Conservation (phyloP, 2,329 filamentous ascomycete species). For the Penicillium glabrum region DNA sequence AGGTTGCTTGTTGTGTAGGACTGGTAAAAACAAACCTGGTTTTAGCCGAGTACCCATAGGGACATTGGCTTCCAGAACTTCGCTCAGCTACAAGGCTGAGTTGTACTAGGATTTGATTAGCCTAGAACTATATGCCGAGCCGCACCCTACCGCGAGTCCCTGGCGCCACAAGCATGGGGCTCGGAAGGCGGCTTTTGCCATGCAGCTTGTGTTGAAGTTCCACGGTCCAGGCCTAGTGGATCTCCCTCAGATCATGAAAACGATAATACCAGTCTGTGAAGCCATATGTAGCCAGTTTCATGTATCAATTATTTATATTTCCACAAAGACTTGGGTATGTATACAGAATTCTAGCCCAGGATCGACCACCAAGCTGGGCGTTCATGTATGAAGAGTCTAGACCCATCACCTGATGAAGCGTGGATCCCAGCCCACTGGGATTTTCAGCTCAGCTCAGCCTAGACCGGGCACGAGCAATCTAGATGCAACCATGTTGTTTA, state of each 20-base stretch:
- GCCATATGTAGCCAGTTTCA: neutral
- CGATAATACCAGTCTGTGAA: neutral
- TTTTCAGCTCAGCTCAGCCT: neutral
- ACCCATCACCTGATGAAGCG: constrained; percentile 4
- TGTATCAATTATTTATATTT: neutral
- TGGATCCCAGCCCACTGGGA: neutral
- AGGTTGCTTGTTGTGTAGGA: neutral
- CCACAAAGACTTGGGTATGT: constrained; percentile 5
- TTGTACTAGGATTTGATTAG: neutral
- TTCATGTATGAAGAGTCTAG: neutral
- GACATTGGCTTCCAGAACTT: neutral
- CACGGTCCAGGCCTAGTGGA: neutral
- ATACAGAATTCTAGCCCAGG: constrained; percentile 3
- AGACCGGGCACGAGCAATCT: constrained; percentile 1
- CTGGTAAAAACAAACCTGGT: neutral
- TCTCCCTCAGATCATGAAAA: neutral
- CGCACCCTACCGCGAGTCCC: constrained; percentile 1
- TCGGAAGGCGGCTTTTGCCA: constrained; percentile 9
- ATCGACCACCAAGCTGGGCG: neutral
- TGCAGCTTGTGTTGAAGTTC: constrained; percentile 12
- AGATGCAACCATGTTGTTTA: neutral
- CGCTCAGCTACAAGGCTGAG: neutral
- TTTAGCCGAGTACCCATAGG: neutral
- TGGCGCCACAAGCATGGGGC: constrained; percentile 12
- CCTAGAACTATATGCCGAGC: constrained; percentile 5